Conservation (phyloP, 441 rosid species). For the Raphanus hybrid region DNA sequence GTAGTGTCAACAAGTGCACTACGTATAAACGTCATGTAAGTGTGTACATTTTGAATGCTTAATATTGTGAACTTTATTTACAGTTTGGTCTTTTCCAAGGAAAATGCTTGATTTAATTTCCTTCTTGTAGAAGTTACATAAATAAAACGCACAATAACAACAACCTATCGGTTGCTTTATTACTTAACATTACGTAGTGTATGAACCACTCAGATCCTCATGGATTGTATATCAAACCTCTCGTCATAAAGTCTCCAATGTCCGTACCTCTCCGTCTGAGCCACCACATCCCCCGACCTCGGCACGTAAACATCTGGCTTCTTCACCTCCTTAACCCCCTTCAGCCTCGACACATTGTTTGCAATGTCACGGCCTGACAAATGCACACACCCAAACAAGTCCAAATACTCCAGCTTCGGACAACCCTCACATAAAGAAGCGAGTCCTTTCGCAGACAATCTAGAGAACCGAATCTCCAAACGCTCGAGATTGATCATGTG, state of each 20-base stretch:
- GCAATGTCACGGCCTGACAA: slow-evolving; percentile 70
- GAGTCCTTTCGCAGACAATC: slow-evolving; percentile 64
- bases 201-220: slow-evolving; percentile 53
- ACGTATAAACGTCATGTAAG: not conserved
- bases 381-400: slow-evolving; percentile 74
- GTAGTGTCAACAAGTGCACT: slow-evolving; percentile 6
- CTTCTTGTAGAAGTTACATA: not conserved
- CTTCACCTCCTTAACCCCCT: slow-evolving; percentile 59
- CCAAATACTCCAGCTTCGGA: slow-evolving; percentile 61
- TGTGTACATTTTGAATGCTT: too few relatives aligned
- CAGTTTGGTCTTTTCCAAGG: too few relatives aligned
- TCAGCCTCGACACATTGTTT: slow-evolving; percentile 51
- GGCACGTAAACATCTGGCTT: slow-evolving; percentile 74
- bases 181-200: not conserved
- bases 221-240: slow-evolving; percentile 72
- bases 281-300: slow-evolving; percentile 51
- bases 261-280: slow-evolving; percentile 67
- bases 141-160: not conserved
- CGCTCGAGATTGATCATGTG: slow-evolving; percentile 62
- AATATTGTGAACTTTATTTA: too few relatives aligned
- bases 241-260: slow-evolving; percentile 86
- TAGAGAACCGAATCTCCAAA: slow-evolving; percentile 74
- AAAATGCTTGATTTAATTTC: too few relatives aligned
- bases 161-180: slow-evolving; percentile 24
- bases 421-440: slow-evolving; percentile 66